Evolutionary conservation across 2,329 filamentous ascomycete genomes (phyloP), one percentile per base, ranked within the genome.

Genomic region (Pseudocercospora macadamiae): DNA sequence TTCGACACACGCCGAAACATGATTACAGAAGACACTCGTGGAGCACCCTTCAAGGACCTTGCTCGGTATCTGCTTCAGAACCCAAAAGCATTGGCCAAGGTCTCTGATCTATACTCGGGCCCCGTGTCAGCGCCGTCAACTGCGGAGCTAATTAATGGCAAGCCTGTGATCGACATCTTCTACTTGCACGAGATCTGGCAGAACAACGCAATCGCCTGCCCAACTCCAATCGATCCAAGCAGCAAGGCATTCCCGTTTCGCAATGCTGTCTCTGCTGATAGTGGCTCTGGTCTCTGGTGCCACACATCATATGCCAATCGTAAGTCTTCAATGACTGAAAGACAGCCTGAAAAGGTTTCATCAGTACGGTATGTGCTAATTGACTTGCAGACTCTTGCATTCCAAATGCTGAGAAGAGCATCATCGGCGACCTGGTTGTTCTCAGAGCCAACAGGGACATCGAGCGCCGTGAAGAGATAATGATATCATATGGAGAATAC

Each of bases 381-480:
- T n/a, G n/a, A n/a, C n/a, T n/a, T n/a, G n/a, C n/a, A n/a, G n/a
- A n/a, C 36, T 64, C 62, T 14, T 64, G 62, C 26, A 26, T 55
- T 12, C 57, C 60, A 2, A 63, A 62, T 47, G 57, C 62, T 2
- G 52, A 59, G 21, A 60, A 60, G 45, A 36, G 51, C 39, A 59
- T 59, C 47, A 55, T 54, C 12, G 55, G 54, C 39, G 57, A 62
- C 12, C 44, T 61, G 10, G 34, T 63, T 7, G 57, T 59, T 3
- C 18, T 62, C 3, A 51, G 54, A 21, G 54, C 57, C 9, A 54
- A 42, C 18, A 57, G 51, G 44, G 39, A 51, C 21, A 60, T 64
- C 37, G 30, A 23, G 10, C 23, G 21, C 7, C 60, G 55, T 3
- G 62, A 64, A n/a, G 62, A 64, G 44, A 57, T 64, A 26, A 59